Evolutionary conservation across 2,329 filamentous ascomycete genomes (phyloP).

Genomic region (Diplodia sapinea): DNA sequence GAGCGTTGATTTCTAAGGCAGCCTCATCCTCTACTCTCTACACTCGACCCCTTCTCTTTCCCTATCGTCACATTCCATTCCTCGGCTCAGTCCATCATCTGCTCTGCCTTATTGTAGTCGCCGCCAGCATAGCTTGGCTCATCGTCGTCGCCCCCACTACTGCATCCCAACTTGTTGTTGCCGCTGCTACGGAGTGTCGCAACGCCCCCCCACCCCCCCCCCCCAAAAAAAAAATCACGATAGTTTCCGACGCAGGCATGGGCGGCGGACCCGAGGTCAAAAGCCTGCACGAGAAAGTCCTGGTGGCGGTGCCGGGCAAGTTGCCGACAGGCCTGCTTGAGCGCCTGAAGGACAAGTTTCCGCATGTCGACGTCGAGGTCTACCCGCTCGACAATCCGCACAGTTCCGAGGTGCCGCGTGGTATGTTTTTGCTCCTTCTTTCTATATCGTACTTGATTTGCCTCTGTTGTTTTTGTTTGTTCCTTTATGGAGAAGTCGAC

Average conservation of each 20-base stretch:
- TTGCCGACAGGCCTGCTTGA: slow-evolving; percentile 38
- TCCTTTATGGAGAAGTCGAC: not conserved
- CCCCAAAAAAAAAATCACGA: not conserved
- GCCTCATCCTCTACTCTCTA: not conserved
- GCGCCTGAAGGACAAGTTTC: slow-evolving; percentile 41
- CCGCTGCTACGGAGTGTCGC: not conserved
- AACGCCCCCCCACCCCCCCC: not conserved
- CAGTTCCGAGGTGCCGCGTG: slow-evolving; percentile 4
- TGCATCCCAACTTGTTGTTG: not conserved
- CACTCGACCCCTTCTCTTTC: not conserved
- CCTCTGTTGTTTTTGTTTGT: not conserved
- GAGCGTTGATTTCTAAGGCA: slow-evolving; percentile 16
- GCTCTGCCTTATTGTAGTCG: not conserved
- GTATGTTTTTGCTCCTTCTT: not conserved
- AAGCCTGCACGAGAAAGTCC: slow-evolving; percentile 46
- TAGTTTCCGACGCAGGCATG: slow-evolving; percentile 39
- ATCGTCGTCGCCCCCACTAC: not conserved
- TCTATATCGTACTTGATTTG: too few species aligned
- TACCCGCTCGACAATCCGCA: not conserved
- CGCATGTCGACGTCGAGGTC: slow-evolving; percentile 43
- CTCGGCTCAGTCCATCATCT: too few species aligned
- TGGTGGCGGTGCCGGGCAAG: slow-evolving; percentile 52
- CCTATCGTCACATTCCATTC: not conserved
- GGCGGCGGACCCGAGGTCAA: slow-evolving; percentile 50
- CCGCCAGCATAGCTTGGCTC: not conserved